phyloP scores from a whole-genome alignment of 305 asterid species.

The Withania somnifera region DNA sequence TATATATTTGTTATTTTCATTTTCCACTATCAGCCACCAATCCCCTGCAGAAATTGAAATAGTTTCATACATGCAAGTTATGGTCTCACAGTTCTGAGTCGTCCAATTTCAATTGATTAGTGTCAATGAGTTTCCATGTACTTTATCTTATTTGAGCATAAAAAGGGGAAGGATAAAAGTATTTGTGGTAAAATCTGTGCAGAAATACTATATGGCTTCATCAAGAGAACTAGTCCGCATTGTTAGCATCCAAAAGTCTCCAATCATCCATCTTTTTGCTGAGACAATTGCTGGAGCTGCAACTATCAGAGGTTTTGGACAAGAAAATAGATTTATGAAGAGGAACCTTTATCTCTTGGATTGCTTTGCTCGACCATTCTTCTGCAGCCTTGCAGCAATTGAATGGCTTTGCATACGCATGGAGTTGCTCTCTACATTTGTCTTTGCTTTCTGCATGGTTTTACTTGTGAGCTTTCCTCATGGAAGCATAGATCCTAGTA shows the following conservation, averaged over 20 bases:
- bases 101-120: background rate
- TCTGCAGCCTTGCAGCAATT: constrained; percentile 94
- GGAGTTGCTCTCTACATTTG: constrained; percentile 95
- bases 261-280: constrained; percentile 81
- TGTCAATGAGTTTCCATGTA: background rate
- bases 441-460: constrained; percentile 94
- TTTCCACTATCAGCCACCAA: background rate
- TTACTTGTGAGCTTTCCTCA: constrained; percentile 94
- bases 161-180: background rate
- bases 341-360: constrained; percentile 93
- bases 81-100: background rate
- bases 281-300: constrained; percentile 99
- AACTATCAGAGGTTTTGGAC: constrained; percentile 95
- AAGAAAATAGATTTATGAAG: constrained; percentile 96
- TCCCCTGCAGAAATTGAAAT: background rate
- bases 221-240: constrained; percentile 96
- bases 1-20: background rate
- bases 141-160: background rate
- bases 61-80: background rate
- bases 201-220: constrained; percentile 99
- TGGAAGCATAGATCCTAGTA: constrained; percentile 94
- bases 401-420: constrained; percentile 99
- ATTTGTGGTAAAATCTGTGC: constrained; percentile 17
- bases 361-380: constrained; percentile 96
- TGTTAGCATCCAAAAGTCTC: constrained; percentile 98